Evolutionary conservation across 192 early-diverging fungal species (phyloP).

Genomic region (Mortierella antarctica): DNA sequence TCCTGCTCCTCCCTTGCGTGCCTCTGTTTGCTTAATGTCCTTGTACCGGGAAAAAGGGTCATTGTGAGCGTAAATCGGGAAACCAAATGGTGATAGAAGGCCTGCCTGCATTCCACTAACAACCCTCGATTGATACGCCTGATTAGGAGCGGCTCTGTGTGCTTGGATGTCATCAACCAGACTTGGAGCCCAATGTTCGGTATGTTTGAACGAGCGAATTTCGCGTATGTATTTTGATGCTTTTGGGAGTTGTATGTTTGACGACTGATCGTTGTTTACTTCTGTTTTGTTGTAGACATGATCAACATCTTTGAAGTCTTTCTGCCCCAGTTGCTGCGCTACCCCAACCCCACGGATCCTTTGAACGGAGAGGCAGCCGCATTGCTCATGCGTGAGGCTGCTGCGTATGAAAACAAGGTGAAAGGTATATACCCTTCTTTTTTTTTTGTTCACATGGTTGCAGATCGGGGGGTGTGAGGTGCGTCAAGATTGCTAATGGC

Average conservation of each 20-base stretch:
- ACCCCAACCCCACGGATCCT: constrained; percentile 99
- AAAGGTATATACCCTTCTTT: constrained; percentile 69
- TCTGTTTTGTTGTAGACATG: constrained; percentile 76
- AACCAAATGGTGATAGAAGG: too few species aligned
- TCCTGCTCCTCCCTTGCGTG: neutral
- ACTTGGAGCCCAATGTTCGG: constrained; percentile 99
- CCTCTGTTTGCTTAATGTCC: too few species aligned
- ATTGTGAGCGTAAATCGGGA: too few species aligned
- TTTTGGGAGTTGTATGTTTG: neutral
- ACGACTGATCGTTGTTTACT: neutral
- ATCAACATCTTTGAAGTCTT: constrained; percentile 99
- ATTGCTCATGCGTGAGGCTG: constrained; percentile 93
- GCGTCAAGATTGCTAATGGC: constrained; percentile 4
- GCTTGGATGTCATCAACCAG: constrained; percentile 99
- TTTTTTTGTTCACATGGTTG: neutral
- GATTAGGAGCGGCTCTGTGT: constrained; percentile 94
- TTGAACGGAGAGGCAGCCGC: constrained; percentile 99
- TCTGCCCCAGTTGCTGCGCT: constrained; percentile 95
- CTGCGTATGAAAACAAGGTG: constrained; percentile 92
- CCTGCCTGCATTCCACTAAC: too few species aligned
- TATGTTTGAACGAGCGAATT: constrained; percentile 33
- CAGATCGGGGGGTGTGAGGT: too few species aligned
- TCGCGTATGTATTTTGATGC: neutral
- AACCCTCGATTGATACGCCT: neutral
- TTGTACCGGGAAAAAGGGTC: too few species aligned